A percentile compares a stretch with the other conserved stretches of the same genome.
Conservation (phyloP, 257 asterid species). For the Paulownia fortunei region DNA sequence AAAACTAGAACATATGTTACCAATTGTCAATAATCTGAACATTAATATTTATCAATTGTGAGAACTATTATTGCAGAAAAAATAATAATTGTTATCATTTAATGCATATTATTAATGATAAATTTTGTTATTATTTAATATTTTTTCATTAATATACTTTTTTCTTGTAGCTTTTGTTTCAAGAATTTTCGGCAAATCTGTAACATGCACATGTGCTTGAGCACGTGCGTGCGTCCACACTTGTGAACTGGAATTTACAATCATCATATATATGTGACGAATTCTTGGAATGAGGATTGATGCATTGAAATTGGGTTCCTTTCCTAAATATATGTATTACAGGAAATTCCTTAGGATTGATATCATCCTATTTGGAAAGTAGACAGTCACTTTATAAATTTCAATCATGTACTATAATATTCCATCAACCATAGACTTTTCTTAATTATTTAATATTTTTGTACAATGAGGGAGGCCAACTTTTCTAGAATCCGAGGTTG, state of each 20-base stretch:
- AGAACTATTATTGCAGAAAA: too few species aligned
- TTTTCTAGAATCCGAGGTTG: conserved; percentile 40
- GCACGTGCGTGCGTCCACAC: neutral
- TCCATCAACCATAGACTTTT: neutral
- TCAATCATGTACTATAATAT: conserved; percentile 33
- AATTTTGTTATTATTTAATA: too few species aligned
- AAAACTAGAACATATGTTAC: too few species aligned
- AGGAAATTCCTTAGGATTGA: conserved; percentile 42
- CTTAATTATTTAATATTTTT: conserved; percentile 1
- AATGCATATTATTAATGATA: too few species aligned
- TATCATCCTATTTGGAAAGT: conserved; percentile 27
- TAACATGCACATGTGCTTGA: neutral
- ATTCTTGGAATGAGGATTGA: conserved; percentile 49
- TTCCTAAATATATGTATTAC: conserved; percentile 5
- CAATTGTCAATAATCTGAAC: too few species aligned
- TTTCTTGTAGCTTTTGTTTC: too few species aligned
- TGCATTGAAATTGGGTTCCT: conserved; percentile 12
- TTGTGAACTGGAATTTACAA: conserved; percentile 14
- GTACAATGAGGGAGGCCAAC: neutral
- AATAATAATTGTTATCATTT: too few species aligned
- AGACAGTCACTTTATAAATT: conserved; percentile 28
- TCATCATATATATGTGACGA: neutral
- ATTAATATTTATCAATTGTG: too few species aligned
- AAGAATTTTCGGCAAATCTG: too few species aligned
- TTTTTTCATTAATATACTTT: too few species aligned